Evolutionary conservation across 164 flowering plant species (phyloP).

Genomic region (Santalum album): DNA sequence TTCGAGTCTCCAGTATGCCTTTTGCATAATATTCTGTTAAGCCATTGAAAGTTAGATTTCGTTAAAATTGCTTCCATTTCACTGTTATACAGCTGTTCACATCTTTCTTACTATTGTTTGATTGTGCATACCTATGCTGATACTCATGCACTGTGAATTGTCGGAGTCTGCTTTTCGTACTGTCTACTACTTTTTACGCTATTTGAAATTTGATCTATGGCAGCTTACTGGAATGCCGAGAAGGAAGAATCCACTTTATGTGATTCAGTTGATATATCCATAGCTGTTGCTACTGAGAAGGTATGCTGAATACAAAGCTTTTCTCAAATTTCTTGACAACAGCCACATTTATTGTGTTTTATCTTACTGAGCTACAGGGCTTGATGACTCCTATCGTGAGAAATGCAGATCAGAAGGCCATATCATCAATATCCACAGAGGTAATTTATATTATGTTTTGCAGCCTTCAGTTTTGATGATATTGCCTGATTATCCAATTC

Average conservation of each 20-base stretch:
- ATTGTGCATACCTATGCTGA: too few relatives aligned
- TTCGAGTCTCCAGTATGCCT: too few relatives aligned
- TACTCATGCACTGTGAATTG: not conserved
- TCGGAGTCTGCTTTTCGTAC: not conserved
- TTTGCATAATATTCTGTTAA: too few relatives aligned
- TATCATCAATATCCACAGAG: conserved; percentile 79
- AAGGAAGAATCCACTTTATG: conserved; percentile 57
- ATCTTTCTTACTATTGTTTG: too few relatives aligned
- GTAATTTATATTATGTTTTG: conserved; percentile 22
- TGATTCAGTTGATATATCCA: conserved; percentile 83
- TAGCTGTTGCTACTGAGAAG: conserved; percentile 99
- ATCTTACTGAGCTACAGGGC: conserved; percentile 43
- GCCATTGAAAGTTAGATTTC: too few relatives aligned
- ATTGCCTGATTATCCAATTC: not conserved
- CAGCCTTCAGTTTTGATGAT: not conserved
- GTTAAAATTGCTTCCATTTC: too few relatives aligned
- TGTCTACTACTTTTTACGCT: not conserved
- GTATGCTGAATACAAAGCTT: conserved; percentile 20
- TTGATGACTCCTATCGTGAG: conserved; percentile 96
- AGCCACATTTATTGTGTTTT: too few relatives aligned
- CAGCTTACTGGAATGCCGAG: conserved; percentile 79
- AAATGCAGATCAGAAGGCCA: conserved; percentile 89
- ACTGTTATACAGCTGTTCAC: too few relatives aligned
- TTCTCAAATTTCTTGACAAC: too few relatives aligned
- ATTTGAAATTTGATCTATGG: conserved; percentile 7